Conservation (phyloP, 306 rosid species). For the Inga oerstediana region DNA sequence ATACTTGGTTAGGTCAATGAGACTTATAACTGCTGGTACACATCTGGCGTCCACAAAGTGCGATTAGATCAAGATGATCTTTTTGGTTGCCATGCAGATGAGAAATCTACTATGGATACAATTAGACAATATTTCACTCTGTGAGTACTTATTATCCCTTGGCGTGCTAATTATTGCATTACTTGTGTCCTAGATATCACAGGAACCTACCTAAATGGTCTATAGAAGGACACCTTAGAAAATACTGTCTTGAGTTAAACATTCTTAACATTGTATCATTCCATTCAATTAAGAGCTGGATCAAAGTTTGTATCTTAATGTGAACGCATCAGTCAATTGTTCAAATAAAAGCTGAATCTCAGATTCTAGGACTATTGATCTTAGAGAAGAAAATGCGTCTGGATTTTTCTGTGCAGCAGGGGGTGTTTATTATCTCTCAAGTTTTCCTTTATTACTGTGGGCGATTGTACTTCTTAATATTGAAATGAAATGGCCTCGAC, state of each 20-base stretch:
- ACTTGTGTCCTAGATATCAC: conserved; percentile 18
- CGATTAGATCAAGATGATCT: conserved; percentile 65
- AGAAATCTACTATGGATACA: conserved; percentile 69
- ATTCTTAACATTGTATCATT: conserved; percentile 5
- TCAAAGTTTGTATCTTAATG: not conserved
- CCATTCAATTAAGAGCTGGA: not conserved
- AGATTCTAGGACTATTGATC: not conserved
- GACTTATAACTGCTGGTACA: conserved; percentile 89
- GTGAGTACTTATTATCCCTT: conserved; percentile 55
- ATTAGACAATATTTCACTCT: conserved; percentile 56
- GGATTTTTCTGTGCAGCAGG: not conserved
- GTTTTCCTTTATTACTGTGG: not conserved
- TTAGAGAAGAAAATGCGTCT: not conserved
- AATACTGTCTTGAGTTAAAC: conserved; percentile 23
- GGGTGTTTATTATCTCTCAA: not conserved
- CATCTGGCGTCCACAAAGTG: conserved; percentile 79
- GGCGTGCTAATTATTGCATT: conserved; percentile 26
- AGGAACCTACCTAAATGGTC: conserved; percentile 10
- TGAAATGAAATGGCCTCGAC: not conserved
- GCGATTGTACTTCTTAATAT: not conserved
- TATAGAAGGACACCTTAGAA: conserved; percentile 25
- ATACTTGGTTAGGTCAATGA: conserved; percentile 68
- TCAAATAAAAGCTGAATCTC: not conserved
- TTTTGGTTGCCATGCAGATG: conserved; percentile 79
- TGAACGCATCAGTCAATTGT: not conserved